Evolutionary conservation across 1,284 basidiomycete genomes (phyloP).

Genomic region (Cutaneotrichosporon dermatis): DNA sequence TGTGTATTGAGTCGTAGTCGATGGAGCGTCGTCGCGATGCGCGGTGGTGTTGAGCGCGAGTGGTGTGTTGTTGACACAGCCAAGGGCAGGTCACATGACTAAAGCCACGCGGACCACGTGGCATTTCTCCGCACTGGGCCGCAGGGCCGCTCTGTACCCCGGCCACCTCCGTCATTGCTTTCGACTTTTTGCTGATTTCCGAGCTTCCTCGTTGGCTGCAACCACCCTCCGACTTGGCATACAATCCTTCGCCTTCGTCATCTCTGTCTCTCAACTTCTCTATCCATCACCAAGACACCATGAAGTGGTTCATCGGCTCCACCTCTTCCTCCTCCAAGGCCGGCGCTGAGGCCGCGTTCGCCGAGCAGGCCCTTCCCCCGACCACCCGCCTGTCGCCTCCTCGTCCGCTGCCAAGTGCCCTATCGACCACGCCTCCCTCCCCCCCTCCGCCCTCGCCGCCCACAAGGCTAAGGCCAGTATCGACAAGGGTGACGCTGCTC

Average conservation of each 20-base stretch:
- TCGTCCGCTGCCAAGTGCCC: conserved; percentile 26
- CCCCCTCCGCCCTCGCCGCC: neutral
- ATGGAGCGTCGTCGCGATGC: too few species aligned
- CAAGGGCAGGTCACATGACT: neutral
- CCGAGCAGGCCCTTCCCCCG: conserved; percentile 18
- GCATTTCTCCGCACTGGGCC: too few species aligned
- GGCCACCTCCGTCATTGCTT: neutral
- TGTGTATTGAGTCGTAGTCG: too few species aligned
- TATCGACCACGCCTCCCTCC: conserved; percentile 18
- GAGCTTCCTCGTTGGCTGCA: neutral
- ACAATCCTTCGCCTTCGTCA: neutral
- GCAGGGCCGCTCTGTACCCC: too few species aligned
- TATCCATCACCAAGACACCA: conserved; percentile 8
- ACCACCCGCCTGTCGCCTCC: conserved; percentile 25
- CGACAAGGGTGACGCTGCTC: neutral
- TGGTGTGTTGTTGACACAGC: too few species aligned
- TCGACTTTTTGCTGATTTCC: neutral
- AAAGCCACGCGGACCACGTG: neutral
- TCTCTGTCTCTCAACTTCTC: neutral
- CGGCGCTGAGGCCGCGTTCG: neutral
- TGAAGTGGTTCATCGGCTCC: conserved; percentile 41
- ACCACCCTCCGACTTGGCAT: neutral
- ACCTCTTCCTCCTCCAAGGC: conserved; percentile 2
- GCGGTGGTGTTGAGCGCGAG: too few species aligned
- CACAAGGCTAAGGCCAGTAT: conserved; percentile 2